phyloP scores from a whole-genome alignment of 768 basidiomycete species.

The Podaxis sp. region DNA sequence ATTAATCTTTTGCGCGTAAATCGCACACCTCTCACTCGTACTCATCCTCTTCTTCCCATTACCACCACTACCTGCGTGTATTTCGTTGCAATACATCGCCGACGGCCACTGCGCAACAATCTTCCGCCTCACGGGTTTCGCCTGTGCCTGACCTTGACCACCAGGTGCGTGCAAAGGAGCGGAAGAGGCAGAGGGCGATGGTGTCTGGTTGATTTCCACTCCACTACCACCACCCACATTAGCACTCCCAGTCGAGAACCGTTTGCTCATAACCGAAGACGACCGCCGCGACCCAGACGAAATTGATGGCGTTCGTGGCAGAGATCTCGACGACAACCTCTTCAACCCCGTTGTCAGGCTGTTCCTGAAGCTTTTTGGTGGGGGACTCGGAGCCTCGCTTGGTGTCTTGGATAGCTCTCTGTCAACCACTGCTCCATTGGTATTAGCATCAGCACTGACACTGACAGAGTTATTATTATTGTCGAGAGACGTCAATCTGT shows the following conservation, averaged over 20 bases:
- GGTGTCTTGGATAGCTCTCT: slow-evolving; percentile 18
- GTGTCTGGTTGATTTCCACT: slow-evolving; percentile 26
- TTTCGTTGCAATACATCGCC: slow-evolving; percentile 72
- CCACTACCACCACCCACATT: not conserved
- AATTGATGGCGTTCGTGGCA: slow-evolving; percentile 70
- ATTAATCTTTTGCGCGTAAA: slow-evolving; percentile 83
- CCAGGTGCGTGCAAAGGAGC: slow-evolving; percentile 16
- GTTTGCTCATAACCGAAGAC: slow-evolving; percentile 31
- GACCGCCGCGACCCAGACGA: slow-evolving; percentile 39
- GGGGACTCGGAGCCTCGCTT: slow-evolving; percentile 41
- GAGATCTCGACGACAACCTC: slow-evolving; percentile 44
- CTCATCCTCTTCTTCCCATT: slow-evolving; percentile 7
- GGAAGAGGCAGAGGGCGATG: slow-evolving; percentile 32
- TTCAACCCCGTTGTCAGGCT: slow-evolving; percentile 47
- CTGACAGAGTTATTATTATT: not conserved
- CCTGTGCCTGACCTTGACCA: slow-evolving; percentile 18
- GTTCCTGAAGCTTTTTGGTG: slow-evolving; percentile 49
- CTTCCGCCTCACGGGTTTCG: slow-evolving; percentile 21
- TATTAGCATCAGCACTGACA: slow-evolving; percentile 16
- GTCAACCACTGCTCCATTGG: slow-evolving; percentile 13
- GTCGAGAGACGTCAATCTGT: slow-evolving; percentile 22
- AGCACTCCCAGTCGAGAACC: slow-evolving; percentile 27
- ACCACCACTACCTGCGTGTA: slow-evolving; percentile 26
- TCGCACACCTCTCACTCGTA: slow-evolving; percentile 59
- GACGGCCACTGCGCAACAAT: slow-evolving; percentile 47